Evolutionary conservation across 192 early-diverging fungal species (phyloP).

Genomic region (Coemansia sp.): DNA sequence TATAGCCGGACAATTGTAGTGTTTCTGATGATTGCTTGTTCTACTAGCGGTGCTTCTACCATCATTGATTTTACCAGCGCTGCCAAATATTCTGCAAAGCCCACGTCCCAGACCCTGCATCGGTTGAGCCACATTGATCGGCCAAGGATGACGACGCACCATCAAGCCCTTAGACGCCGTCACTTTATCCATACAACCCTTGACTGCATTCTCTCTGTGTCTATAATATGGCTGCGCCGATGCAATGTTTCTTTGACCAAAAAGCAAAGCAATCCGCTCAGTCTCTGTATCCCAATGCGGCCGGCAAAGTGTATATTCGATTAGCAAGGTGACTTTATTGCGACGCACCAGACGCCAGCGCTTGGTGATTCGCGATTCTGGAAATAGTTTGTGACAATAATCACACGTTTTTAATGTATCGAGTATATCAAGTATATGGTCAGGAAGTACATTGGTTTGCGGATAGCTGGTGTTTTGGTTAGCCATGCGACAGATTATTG

Average conservation of each 20-base stretch:
- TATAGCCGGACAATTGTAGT: too few relatives aligned
- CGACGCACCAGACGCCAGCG: conserved; percentile 27
- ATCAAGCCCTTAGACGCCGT: too few relatives aligned
- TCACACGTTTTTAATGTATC: conserved; percentile 21
- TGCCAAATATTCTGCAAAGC: too few relatives aligned
- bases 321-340: conserved; percentile 9
- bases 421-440: conserved; percentile 23
- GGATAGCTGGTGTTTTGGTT: conserved; percentile 18
- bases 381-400: conserved; percentile 35
- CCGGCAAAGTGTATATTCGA: conserved; percentile 35
- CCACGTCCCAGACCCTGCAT: too few relatives aligned
- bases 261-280: conserved; percentile 32
- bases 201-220: conserved; percentile 7
- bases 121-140: too few relatives aligned
- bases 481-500: conserved; percentile 21
- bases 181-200: neutral
- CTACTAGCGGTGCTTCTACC: too few relatives aligned
- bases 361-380: conserved; percentile 13
- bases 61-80: too few relatives aligned
- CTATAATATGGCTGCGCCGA: conserved; percentile 17
- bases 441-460: conserved; percentile 16
- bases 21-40: too few relatives aligned
- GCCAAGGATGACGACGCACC: too few relatives aligned
- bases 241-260: conserved; percentile 22
- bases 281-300: conserved; percentile 33